phyloP scores from a whole-genome alignment of 2,329 filamentous ascomycete genomes.

The Penicillium oxalicum region DNA sequence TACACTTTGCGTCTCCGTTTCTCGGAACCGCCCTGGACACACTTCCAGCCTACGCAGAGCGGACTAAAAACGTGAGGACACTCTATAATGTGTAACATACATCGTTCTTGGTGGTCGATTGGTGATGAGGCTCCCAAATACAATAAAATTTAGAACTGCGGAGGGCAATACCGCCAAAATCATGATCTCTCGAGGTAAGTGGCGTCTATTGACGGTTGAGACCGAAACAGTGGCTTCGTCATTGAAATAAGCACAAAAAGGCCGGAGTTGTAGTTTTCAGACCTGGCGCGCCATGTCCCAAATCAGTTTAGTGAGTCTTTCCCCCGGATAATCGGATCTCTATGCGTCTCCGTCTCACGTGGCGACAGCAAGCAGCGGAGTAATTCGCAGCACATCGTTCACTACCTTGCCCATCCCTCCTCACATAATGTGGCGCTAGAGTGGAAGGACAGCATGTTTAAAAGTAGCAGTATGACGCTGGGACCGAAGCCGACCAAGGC shows the following conservation, averaged over 20 bases:
- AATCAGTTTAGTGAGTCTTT: background rate
- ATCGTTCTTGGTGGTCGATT: too few relatives aligned
- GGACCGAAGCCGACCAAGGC: conserved; percentile 30
- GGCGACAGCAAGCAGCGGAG: conserved; percentile 8
- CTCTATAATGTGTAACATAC: too few relatives aligned
- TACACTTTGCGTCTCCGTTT: conserved; percentile 41
- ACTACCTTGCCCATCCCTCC: background rate
- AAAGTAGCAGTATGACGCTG: conserved; percentile 11
- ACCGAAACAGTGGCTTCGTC: too few relatives aligned
- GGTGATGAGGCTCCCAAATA: too few relatives aligned
- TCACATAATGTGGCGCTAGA: conserved; percentile 2
- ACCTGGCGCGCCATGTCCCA: background rate
- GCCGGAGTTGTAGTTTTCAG: too few relatives aligned
- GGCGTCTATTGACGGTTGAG: too few relatives aligned
- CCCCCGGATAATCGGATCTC: conserved; percentile 3
- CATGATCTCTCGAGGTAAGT: too few relatives aligned
- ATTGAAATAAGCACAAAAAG: too few relatives aligned
- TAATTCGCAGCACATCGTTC: background rate
- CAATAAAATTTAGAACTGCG: too few relatives aligned
- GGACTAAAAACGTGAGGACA: conserved; percentile 56
- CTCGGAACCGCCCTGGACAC: conserved; percentile 48
- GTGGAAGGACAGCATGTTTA: conserved; percentile 14
- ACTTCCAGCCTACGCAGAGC: conserved; percentile 44
- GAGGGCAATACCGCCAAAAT: too few relatives aligned
- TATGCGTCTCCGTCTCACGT: conserved; percentile 12